A percentile compares a stretch with the other conserved stretches of the same genome.
Evolutionary conservation across 2,329 filamentous ascomycete genomes (phyloP).

Genomic region (Periconia sp.): DNA sequence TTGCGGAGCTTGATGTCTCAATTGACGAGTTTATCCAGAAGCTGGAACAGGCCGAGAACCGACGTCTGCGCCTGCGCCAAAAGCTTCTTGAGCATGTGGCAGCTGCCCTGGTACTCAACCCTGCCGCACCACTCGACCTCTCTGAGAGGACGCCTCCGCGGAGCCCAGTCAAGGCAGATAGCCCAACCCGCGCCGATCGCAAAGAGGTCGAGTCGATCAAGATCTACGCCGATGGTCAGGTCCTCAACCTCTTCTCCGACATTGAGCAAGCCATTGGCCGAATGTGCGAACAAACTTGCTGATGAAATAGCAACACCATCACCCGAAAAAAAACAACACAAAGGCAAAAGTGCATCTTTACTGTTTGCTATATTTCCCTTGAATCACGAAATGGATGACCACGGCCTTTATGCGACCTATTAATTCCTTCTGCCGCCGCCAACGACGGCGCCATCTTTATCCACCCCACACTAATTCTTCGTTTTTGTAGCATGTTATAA

Average conservation of each 20-base stretch:
- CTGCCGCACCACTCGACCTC: constrained; percentile 26
- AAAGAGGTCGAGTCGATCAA: constrained; percentile 47
- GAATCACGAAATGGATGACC: background rate
- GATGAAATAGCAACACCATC: constrained; percentile 5
- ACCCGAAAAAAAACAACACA: constrained; percentile 1
- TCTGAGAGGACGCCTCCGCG: constrained; percentile 41
- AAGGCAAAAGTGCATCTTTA: constrained; percentile 13
- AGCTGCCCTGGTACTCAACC: constrained; percentile 56
- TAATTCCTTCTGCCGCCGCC: background rate
- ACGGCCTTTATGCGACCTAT: constrained; percentile 18
- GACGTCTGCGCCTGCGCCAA: constrained; percentile 72
- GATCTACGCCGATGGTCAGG: constrained; percentile 47
- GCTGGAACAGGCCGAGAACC: constrained; percentile 78
- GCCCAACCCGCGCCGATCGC: constrained; percentile 33
- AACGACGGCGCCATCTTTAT: background rate
- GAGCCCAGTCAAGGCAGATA: constrained; percentile 42
- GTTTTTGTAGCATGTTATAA: constrained; percentile 26
- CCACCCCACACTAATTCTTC: constrained; percentile 10
- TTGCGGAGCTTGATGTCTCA: constrained; percentile 73
- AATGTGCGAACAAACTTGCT: constrained; percentile 47
- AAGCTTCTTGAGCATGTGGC: constrained; percentile 82
- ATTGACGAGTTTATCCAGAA: constrained; percentile 82
- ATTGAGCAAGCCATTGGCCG: constrained; percentile 46
- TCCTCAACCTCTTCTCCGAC: constrained; percentile 45
- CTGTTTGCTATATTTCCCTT: constrained; percentile 11